Base-by-base conservation (phyloP, 139 green algal species). In the Auxenochlorella protothecoides region DNA sequence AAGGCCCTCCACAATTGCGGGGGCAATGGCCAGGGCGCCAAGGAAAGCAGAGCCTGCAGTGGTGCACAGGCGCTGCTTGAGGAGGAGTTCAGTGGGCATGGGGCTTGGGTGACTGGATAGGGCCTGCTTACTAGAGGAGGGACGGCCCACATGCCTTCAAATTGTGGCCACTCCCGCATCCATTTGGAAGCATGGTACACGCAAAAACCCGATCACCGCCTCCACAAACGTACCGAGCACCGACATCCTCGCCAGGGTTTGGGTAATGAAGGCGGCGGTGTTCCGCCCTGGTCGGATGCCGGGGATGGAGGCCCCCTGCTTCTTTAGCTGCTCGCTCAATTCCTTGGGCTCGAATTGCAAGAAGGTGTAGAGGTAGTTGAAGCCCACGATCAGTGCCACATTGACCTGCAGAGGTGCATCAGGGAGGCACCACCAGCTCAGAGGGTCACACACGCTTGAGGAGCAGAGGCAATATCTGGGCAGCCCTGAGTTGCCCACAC, bases 361-460 rank as follows among this genome's bases (percentile, higher is more conserved):
- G 88, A 98, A 99, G 61, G 95, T 99, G 88, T 99, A 99, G 82
- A 97, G 97, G 85, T 97, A 99, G 84, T 99, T 99, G 90, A 99
- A 98, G 74, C 92, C 91, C 12, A 85, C 89, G 70, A 99, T 99
- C 52, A 99, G 86, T 7, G 80, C 86, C 54, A 98, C 86, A 72
- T 93, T 97, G 72, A 89, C 76, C 79, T 86, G 76, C 64, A 65
- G n/a, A 13, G 44, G 63, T 44, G 27, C 27, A 44, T 44, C 27
- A 44, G 27, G 27, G 27, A 44, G 27, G 27, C 27, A 44, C 27
- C 27, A 44, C 27, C 27, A 44, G 27, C 27, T 44, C 27, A 44
- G 27, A 44, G 27, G 27, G 27, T 44, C 27, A 44, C 27, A 44
- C 27, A 44, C 27, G 1, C 27, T 44, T 44, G 27, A 44, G 27